Base-by-base conservation (phyloP, 2,329 filamentous ascomycete genomes). In the Sarocladium brachiariae region DNA sequence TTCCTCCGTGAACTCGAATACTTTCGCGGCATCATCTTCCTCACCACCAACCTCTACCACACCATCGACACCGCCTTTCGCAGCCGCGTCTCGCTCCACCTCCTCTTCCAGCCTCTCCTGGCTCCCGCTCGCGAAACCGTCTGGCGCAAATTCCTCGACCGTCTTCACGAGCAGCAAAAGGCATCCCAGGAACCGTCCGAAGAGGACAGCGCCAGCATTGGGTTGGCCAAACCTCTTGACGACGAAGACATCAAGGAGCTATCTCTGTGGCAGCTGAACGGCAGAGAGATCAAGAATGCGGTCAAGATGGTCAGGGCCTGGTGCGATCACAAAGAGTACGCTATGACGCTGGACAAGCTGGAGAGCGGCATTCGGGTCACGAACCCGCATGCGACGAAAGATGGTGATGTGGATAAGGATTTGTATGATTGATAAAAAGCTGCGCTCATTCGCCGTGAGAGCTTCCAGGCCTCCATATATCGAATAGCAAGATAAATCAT, bases 321-420 rank as follows among this genome's bases (percentile, higher is more conserved):
- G 71, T 76, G 71, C 56, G 61, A 68, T 30, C 62, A 70, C 55
- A 73, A 75, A 61, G 62, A 61, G 7, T 70, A 72, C 45, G 58
- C 59, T 14, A 63, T 76, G 60, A 71, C 67, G 39, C 58, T 75
- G 51, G 56, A 62, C 14, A 63, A 67, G 33, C 46, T 75, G 50
- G 73, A 76, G 59, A 70, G 63, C 53, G 70, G 68, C 11, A 75
- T 77, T 53, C 63, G 61, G 57, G 69, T 72, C 39, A 75, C 71
- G 31, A 72, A 65, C 24, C 71, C 72, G 4, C 65, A 71, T 53
- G 64, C 67, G 1, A 63, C 52, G 30, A 73, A 73, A 61, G 57
- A 61, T 4, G 57, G 54, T 1, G 57, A 59, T 35, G 54, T 61
- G 0, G 58, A 65, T 18, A 51, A 56, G 21, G 56, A 55, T 4